These are phyloP conservation scores for Metschnikowia santaceciliae DNA, from an alignment of 805 yeast species.

Conservation along the genomic window DNA sequence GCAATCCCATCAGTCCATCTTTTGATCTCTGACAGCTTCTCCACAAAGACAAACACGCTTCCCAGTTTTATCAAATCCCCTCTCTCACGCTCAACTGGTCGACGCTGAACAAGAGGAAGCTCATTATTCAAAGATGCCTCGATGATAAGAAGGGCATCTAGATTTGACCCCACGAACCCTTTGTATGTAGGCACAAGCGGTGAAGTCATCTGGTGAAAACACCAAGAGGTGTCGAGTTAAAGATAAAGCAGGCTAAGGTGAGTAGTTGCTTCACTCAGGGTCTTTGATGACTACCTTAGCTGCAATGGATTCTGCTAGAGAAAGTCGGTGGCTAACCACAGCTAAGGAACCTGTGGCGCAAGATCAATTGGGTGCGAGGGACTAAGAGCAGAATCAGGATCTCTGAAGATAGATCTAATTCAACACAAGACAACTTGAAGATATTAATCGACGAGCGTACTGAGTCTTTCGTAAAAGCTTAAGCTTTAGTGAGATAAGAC, in stretches of 20 bases:
- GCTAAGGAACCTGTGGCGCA: neutral
- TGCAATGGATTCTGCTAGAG: neutral
- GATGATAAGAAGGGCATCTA: conserved; percentile 75
- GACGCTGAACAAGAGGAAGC: conserved; percentile 59
- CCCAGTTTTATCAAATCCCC: conserved; percentile 65
- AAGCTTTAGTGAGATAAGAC: neutral
- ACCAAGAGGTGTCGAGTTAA: neutral
- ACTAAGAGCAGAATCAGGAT: neutral
- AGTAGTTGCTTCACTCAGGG: neutral
- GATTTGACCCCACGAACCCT: conserved; percentile 78
- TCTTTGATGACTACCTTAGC: neutral
- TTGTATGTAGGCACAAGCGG: conserved; percentile 17
- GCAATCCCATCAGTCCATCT: conserved; percentile 97
- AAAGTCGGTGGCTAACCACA: neutral
- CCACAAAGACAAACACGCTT: conserved; percentile 78
- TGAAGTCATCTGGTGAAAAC: neutral
- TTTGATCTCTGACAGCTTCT: conserved; percentile 76
- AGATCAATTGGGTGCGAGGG: neutral
- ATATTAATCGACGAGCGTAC: neutral
- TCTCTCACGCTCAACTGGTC: conserved; percentile 83
- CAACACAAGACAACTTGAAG: neutral
- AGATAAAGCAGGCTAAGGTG: neutral
- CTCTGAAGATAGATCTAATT: neutral
- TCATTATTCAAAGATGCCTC: conserved; percentile 70
- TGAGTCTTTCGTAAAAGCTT: neutral